phyloP scores from a whole-genome alignment of 1,284 basidiomycete species.

The Irpex sp. region DNA sequence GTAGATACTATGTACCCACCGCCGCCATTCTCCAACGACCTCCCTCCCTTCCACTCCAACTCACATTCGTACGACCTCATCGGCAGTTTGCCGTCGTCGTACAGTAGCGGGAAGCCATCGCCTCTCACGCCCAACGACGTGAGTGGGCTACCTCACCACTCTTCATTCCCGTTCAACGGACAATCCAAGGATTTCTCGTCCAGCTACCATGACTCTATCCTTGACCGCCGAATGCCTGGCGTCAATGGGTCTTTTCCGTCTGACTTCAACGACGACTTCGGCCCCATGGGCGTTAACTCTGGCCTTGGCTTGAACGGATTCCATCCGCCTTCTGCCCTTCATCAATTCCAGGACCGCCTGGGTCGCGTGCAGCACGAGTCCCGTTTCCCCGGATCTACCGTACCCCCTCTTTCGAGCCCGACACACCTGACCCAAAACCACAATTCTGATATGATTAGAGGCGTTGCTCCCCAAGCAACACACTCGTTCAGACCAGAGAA shows the following conservation, averaged over 20 bases:
- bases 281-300: conserved; percentile 41
- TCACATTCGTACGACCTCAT: conserved; percentile 62
- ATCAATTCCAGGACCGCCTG: conserved; percentile 58
- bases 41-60: conserved; percentile 50
- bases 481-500: conserved; percentile 50
- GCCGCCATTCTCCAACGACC: conserved; percentile 52
- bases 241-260: conserved; percentile 43
- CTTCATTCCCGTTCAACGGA: conserved; percentile 44
- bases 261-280: conserved; percentile 63
- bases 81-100: conserved; percentile 54
- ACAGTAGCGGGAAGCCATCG: conserved; percentile 68
- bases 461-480: conserved; percentile 66
- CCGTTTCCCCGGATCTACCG: conserved; percentile 26
- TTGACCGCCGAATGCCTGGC: conserved; percentile 56
- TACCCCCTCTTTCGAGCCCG: conserved; percentile 32
- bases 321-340: conserved; percentile 36
- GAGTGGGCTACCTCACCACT: conserved; percentile 48
- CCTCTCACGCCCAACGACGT: conserved; percentile 69
- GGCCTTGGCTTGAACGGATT: conserved; percentile 39
- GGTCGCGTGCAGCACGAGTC: conserved; percentile 41
- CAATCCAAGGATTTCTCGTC: conserved; percentile 53
- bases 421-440: conserved; percentile 43
- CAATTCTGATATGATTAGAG: conserved; percentile 52
- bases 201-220: conserved; percentile 47
- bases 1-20: conserved; percentile 58